Conservation (phyloP, 805 yeast genomes). For the Priceomyces castillae region DNA sequence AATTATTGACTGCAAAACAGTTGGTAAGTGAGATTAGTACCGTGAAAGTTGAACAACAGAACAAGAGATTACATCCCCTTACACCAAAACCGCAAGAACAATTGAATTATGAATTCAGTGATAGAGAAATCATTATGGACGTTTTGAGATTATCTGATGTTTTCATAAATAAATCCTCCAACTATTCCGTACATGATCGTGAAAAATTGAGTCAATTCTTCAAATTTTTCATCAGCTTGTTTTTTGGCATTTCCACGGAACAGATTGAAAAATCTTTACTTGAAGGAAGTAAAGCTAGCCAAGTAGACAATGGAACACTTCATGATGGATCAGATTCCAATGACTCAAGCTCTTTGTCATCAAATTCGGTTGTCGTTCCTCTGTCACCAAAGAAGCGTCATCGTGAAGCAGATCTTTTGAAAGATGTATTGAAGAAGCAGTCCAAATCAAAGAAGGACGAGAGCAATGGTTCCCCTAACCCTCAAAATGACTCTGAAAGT, state of each 20-base stretch:
- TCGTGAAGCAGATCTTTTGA: constrained; percentile 54
- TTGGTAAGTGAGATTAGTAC: constrained; percentile 89
- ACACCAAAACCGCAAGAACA: constrained; percentile 83
- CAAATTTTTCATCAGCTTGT: constrained; percentile 64
- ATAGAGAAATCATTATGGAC: constrained; percentile 69
- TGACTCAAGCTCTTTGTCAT: constrained; percentile 14
- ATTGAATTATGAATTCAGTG: constrained; percentile 61
- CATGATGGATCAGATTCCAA: constrained; percentile 6
- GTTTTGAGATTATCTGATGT: constrained; percentile 63
- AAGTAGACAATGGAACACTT: constrained; percentile 3
- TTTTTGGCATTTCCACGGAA: constrained; percentile 60
- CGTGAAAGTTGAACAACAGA: constrained; percentile 86
- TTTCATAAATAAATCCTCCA: constrained; percentile 64
- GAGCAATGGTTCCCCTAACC: constrained; percentile 27
- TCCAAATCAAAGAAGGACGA: constrained; percentile 37
- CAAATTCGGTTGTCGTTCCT: constrained; percentile 9
- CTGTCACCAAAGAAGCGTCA: constrained; percentile 45
- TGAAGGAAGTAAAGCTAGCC: constrained; percentile 14
- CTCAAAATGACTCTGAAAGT: constrained; percentile 30
- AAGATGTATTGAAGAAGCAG: constrained; percentile 59
- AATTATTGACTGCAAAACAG: constrained; percentile 84
- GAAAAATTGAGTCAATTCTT: constrained; percentile 72
- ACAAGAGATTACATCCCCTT: constrained; percentile 79
- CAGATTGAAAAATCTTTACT: constrained; percentile 42
- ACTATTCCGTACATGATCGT: constrained; percentile 77